Evolutionary conservation across 148 eudicot genomes (phyloP), one percentile per base, ranked within the genome.

Genomic region (Chenopodium berlandieri): DNA sequence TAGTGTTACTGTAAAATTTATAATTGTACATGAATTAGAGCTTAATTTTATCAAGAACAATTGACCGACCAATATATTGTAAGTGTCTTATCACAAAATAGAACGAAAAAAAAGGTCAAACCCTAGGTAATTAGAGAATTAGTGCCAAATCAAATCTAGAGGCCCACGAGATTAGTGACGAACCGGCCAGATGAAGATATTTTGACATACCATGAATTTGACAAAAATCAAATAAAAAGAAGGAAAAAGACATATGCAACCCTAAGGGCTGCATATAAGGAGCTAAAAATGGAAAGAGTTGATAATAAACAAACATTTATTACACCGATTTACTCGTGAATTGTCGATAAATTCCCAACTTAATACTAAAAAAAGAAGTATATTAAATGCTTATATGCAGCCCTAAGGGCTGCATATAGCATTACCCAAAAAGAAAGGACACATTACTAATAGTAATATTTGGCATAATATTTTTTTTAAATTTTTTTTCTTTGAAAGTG

Each of bases 141-240:
- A 68, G 6, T 72, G 75, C 16, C 23, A 44, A 72, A 72, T 72
- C 56, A 72, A 22, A 3, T 46, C 12, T 17, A 9, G 4, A 68
- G 67, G 52, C 82, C 82, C 82, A 79, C 75, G 23, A 54, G 25
- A 74, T 71, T 67, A 77, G 84, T 82, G 84, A 72, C 77, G 40
- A 79, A 74, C 84, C 81, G 84, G 65, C 84, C 84, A 82, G 44
- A 25, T 73, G 77, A 52, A 68, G 64, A 78, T 30, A 40, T 50
- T 32, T 30, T 32, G 40, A 52, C 65, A 27, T 32, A 47, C 6
- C 25, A 8, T 68, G 17, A 68, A 27, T 7, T 75, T 62, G 54
- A 77, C 79, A 63, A 74, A 4, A 14, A 4, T 2, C 0, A 58
- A 62, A 22, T 6, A n/a, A 62, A 62, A 20, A 23, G 23, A 30